Conservation (phyloP, 345 rosid genomes). For the Pugionium cornutum region DNA sequence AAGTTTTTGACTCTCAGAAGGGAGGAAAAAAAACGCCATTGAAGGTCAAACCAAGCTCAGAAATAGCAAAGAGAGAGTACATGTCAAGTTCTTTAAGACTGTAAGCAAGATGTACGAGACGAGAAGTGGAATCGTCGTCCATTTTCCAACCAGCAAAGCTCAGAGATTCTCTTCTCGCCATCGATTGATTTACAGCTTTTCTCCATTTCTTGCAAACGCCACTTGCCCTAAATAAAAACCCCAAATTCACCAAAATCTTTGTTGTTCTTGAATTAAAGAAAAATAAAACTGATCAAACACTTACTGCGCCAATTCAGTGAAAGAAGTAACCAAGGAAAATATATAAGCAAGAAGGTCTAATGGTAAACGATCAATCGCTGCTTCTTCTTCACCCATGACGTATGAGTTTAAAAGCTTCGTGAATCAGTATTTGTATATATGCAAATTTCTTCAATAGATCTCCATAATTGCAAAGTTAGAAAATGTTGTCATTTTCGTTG, state of each 20-base stretch:
- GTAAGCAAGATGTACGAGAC: slow-evolving; percentile 67
- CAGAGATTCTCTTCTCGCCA: slow-evolving; percentile 62
- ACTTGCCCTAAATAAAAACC: slow-evolving; percentile 58
- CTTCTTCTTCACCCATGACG: slow-evolving; percentile 41
- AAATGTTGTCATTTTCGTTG: slow-evolving; percentile 33
- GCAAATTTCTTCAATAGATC: neutral
- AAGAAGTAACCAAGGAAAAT: slow-evolving; percentile 56
- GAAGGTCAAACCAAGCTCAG: slow-evolving; percentile 15
- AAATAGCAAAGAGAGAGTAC: slow-evolving; percentile 38
- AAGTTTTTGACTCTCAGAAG: slow-evolving; percentile 1
- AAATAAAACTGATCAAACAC: slow-evolving; percentile 23
- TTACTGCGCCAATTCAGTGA: slow-evolving; percentile 88
- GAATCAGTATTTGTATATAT: neutral
- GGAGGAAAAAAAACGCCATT: slow-evolving; percentile 17
- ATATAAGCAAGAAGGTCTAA: slow-evolving; percentile 74
- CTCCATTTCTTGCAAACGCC: slow-evolving; percentile 88
- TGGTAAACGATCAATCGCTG: slow-evolving; percentile 77
- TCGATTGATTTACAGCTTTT: slow-evolving; percentile 75
- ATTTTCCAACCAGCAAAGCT: slow-evolving; percentile 83
- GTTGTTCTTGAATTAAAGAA: neutral
- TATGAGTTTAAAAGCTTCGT: neutral
- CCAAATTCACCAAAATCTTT: slow-evolving; percentile 2
- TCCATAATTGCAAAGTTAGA: slow-evolving; percentile 32
- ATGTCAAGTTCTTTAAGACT: slow-evolving; percentile 88
- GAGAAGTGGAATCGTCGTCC: slow-evolving; percentile 80